Evolutionary conservation across 352 stramenopile species (phyloP).

Genomic region (Pythium aquatile): DNA sequence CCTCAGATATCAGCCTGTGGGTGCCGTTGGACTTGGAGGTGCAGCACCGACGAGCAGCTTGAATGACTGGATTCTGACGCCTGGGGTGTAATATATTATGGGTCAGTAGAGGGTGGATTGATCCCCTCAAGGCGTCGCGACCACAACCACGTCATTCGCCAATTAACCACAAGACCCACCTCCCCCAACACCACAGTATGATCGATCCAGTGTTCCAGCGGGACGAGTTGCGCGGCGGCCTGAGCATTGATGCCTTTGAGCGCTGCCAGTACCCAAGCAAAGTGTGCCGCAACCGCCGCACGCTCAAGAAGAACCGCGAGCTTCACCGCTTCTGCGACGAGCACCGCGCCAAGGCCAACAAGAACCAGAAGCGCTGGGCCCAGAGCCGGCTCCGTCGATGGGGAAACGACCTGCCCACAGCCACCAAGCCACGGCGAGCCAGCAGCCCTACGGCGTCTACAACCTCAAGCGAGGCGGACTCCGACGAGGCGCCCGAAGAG

Average conservation of each 20-base stretch:
- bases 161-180: neutral
- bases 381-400: neutral
- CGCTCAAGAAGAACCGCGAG: neutral
- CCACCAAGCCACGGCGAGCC: neutral
- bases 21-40: neutral
- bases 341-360: neutral
- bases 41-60: neutral
- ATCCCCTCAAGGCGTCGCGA: too few relatives aligned
- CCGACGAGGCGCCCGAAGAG: neutral
- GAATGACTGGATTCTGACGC: neutral
- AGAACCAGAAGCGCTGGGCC: conserved; percentile 1
- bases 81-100: neutral
- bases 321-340: neutral
- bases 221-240: neutral
- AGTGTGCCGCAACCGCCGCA: neutral
- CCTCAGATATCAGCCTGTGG: neutral
- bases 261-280: conserved; percentile 1
- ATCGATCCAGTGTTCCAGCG: neutral
- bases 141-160: neutral
- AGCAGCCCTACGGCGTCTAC: neutral
- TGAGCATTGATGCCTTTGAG: neutral
- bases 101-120: too few relatives aligned
- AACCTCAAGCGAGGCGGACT: neutral
- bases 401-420: neutral
- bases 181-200: neutral